Conservation (phyloP, 768 basidiomycete genomes). For the Myochromella boudieri region DNA sequence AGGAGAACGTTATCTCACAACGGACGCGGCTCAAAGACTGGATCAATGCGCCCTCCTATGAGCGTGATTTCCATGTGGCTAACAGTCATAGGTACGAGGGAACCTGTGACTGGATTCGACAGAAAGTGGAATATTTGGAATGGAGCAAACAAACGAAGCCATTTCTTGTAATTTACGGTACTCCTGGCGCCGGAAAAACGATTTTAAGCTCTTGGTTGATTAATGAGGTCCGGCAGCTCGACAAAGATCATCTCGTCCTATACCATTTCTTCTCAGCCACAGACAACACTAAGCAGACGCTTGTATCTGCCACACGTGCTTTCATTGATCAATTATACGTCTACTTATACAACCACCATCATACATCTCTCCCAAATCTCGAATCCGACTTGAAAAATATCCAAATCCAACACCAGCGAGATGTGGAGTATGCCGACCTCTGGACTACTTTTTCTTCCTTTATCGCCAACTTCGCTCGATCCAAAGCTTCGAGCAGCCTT, state of each 20-base stretch:
- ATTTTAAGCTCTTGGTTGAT: slow-evolving; percentile 7
- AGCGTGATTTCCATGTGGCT: background rate
- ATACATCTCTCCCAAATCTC: background rate
- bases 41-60: slow-evolving; percentile 2
- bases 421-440: background rate
- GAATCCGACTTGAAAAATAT: background rate
- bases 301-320: slow-evolving; percentile 2
- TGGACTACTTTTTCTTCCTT: slow-evolving; percentile 2
- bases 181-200: slow-evolving; percentile 4
- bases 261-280: slow-evolving; percentile 5
- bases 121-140: background rate
- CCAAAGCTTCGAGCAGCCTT: no score
- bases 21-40: background rate
- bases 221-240: background rate
- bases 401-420: no score
- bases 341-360: background rate
- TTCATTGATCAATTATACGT: background rate
- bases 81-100: slow-evolving; percentile 1
- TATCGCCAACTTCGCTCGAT: background rate
- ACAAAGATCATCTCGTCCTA: background rate
- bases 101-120: slow-evolving; percentile 9
- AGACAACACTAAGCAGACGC: background rate
- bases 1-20: no score
- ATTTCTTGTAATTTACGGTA: slow-evolving; percentile 2
- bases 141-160: background rate